Evolutionary conservation across 768 basidiomycete species (phyloP), one percentile per base, ranked within the genome.

Genomic region (Rhodotorula kratochvilovae): DNA sequence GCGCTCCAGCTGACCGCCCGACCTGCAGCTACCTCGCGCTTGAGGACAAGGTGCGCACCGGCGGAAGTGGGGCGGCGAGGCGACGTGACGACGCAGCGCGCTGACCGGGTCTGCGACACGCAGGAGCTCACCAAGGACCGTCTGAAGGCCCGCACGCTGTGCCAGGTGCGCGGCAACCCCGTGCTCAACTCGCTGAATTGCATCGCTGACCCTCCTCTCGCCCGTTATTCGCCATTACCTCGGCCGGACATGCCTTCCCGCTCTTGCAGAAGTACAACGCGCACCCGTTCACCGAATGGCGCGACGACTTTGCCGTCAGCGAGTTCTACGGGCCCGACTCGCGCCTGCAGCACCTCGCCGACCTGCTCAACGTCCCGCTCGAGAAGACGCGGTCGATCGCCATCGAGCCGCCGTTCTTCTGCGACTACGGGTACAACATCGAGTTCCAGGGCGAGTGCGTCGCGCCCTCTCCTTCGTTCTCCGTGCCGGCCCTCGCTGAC

Each of bases 401-500:
- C 25, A 69, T 72, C 55, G 71, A 72, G 64, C 67, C 71, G 42
- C 71, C 71, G 3, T 58, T 72, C 19, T 72, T 39, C 27, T 56
- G 54, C 54, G 74, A 75, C 63, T 72, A 73, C 27, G 74, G 74
- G 0, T 61, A 53, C 35, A 72, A 72, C 63, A 66, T 72, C 60
- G 57, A 75, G 60, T 75, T 75, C 61, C 61, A 68, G 58, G 74
- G 74, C 5, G 48, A 29, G 43, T 55, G 54, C 31, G 54, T 55
- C n/a, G n/a, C n/a, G n/a, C n/a, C n/a, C n/a, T n/a, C n/a, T n/a
- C n/a, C 54, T 29, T 29, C 33, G 19, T 35, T 8, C 17, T 31
- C 31, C 54, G 7, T 29, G 8, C 33, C 29, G 3, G 7, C 54
- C 8, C 10, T 23, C 17, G 4, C 33, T 54, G 27, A 15, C 15